Evolutionary conservation across 2,329 filamentous ascomycete genomes (phyloP).

Genomic region (Penicillium sp.): DNA sequence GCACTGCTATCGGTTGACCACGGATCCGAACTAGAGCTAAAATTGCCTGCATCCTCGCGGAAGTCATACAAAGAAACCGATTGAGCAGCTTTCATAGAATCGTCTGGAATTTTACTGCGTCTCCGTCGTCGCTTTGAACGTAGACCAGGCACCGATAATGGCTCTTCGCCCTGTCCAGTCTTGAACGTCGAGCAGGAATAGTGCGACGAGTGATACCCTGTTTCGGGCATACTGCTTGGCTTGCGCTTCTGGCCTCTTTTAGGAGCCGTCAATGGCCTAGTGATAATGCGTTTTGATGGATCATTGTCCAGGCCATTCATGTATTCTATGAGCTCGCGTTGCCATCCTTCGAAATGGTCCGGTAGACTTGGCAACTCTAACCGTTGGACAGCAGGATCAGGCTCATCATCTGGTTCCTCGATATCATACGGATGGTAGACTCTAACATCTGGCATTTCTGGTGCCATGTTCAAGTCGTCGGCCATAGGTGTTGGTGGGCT

Average conservation of each 20-base stretch:
- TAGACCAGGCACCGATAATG: slow-evolving; percentile 11
- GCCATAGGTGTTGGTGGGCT: slow-evolving; percentile 10
- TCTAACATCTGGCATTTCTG: slow-evolving; percentile 19
- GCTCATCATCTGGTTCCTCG: slow-evolving; percentile 37
- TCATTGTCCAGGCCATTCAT: slow-evolving; percentile 35
- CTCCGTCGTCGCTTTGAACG: slow-evolving; percentile 30
- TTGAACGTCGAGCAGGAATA: slow-evolving; percentile 3
- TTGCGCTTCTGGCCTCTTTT: slow-evolving; percentile 40
- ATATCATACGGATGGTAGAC: slow-evolving; percentile 41
- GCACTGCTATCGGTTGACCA: slow-evolving; percentile 23
- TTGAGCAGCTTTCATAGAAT: slow-evolving; percentile 8
- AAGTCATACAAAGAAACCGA: slow-evolving; percentile 13
- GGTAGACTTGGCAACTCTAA: slow-evolving; percentile 18
- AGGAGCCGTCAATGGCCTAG: slow-evolving; percentile 1
- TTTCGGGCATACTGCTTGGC: slow-evolving; percentile 20
- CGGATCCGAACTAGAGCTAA: slow-evolving; percentile 23
- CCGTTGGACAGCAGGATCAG: slow-evolving; percentile 1
- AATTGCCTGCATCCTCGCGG: slow-evolving; percentile 18
- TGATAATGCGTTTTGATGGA: slow-evolving; percentile 22
- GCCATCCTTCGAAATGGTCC: slow-evolving; percentile 30
- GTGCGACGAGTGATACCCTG: neutral
- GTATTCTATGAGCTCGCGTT: slow-evolving; percentile 35
- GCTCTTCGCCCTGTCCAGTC: slow-evolving; percentile 11
- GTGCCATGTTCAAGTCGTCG: slow-evolving; percentile 16
- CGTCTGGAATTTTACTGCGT: slow-evolving; percentile 20